Percentiles rank a stretch among this genome's conserved stretches.
Evolutionary conservation across 257 asterid species (phyloP).

Genomic region (Lycium barbarum): DNA sequence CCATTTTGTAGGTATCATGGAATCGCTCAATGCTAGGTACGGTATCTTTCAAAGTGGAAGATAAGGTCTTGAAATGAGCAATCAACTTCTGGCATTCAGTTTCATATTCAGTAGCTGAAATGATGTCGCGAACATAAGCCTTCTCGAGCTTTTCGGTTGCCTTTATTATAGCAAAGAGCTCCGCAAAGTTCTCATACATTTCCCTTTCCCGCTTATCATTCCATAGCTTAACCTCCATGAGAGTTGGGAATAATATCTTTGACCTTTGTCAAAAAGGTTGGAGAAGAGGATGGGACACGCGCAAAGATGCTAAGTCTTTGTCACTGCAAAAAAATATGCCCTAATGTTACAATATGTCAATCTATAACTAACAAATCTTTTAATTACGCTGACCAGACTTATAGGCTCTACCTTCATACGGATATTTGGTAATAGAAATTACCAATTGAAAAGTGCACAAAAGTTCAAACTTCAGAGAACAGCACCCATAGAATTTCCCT

Average conservation of each 20-base stretch:
- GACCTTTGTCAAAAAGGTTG: conserved; percentile 43
- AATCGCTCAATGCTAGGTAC: conserved; percentile 84
- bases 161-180: conserved; percentile 87
- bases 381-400: background rate
- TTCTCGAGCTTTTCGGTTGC: conserved; percentile 94
- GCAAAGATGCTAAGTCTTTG: conserved; percentile 56
- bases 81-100: conserved; percentile 79
- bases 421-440: background rate
- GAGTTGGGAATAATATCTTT: background rate
- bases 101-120: conserved; percentile 70
- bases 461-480: background rate
- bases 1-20: conserved; percentile 87
- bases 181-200: conserved; percentile 89
- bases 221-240: conserved; percentile 98
- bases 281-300: conserved; percentile 99
- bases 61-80: conserved; percentile 82
- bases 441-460: conserved; percentile 12
- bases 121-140: conserved; percentile 83
- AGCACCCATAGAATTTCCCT: conserved; percentile 11
- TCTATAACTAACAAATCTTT: conserved; percentile 20
- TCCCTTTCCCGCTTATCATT: conserved; percentile 97
- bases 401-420: conserved; percentile 6
- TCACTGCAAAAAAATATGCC: conserved; percentile 47
- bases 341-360: conserved; percentile 30
- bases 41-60: conserved; percentile 75